Evolutionary conservation across 139 green algal genomes (phyloP), one percentile per base, ranked within the genome.

Genomic region (Yamagishiella unicocca): DNA sequence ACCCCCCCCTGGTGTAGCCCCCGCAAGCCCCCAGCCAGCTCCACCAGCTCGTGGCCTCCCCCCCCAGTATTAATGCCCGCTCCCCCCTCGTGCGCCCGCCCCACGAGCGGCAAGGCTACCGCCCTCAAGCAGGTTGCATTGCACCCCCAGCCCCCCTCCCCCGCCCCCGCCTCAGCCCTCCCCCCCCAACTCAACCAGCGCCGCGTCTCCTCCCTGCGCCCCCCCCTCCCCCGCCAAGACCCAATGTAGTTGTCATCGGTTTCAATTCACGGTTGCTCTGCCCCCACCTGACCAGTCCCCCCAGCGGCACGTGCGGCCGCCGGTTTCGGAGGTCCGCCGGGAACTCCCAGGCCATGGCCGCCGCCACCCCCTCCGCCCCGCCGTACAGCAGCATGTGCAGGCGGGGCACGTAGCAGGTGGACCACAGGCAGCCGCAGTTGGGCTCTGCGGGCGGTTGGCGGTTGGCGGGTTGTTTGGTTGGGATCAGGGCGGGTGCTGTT

Each of bases 321-420:
- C 76, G 76, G 37, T 71, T 55, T 8, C 76, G 54, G 7, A 17
- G 29, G 38, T 83, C 76, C 25, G 22, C 76, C 0, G 54, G 22
- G 25, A 55, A 53, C 76, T 83, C 76, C 76, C 76, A 71, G 1
- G 76, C 53, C 76, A 71, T 50, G 2, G 54, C 76, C 33, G 54
- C 76, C 35, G 27, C 76, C 54, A 83, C 0, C 4, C 76, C 76
- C 27, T 83, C 76, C 35, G 24, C 35, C 19, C 76, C 76, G 76
- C 76, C 76, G 76, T 83, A 83, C 76, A 72, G 33, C 35, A 83
- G n/a, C 54, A 71, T 22, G 35, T 72, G 76, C 33, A 83, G 76
- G 1, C 33, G 33, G 9, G 53, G 76, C 1, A 31, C 35, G 76
- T 72, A 83, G 54, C 31, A 40, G 14, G 38, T 38, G 5, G 54